These are phyloP conservation scores for Pichia paraexigua DNA, from an alignment of 805 yeast genomes.

Conservation along the genomic window DNA sequence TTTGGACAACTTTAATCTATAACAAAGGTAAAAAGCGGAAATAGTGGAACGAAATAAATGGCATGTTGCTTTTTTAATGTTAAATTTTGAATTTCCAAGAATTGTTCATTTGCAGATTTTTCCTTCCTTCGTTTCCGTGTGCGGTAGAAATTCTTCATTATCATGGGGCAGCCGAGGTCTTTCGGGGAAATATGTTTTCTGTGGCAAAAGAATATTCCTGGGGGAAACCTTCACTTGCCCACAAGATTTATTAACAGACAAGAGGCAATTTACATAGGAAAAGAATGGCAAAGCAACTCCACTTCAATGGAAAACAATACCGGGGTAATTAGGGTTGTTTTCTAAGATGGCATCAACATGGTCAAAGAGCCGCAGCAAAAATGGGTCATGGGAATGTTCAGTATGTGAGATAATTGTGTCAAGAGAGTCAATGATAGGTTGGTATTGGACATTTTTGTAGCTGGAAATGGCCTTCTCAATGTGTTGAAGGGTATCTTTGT, in stretches of 20 bases:
- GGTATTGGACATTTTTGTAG: background rate
- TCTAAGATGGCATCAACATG: background rate
- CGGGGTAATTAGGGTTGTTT: background rate
- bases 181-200: no score
- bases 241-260: background rate
- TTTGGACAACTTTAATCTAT: background rate
- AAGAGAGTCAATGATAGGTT: background rate
- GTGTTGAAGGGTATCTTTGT: slow-evolving; percentile 4
- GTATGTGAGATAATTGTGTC: background rate
- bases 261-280: background rate
- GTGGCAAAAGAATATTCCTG: no score
- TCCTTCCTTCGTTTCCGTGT: background rate
- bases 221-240: background rate
- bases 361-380: background rate
- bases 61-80: background rate
- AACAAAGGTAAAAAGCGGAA: background rate
- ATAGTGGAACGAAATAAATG: background rate
- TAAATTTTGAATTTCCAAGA: background rate
- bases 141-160: background rate
- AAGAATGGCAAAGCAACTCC: background rate
- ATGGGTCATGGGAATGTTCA: background rate
- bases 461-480: background rate
- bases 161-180: no score
- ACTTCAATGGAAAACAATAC: background rate
- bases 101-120: no score